These are phyloP conservation scores for Tuber melanosporum DNA, from an alignment of 495 filamentous ascomycete genomes.

Conservation along the genomic window DNA sequence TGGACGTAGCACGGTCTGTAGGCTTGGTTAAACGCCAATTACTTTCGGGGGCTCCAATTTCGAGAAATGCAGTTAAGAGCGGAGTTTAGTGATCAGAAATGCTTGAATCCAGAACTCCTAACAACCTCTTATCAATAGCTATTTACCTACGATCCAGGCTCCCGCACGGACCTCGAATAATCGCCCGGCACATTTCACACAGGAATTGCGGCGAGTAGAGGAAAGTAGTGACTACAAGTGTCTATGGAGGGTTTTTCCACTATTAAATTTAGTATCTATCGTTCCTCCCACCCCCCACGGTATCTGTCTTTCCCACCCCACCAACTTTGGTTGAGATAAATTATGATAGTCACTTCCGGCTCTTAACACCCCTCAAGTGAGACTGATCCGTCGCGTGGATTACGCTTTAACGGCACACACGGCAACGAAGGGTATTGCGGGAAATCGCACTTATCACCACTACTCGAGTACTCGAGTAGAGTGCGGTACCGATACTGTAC, in stretches of 20 bases:
- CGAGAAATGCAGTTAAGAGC: background rate
- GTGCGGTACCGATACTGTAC: too few relatives aligned
- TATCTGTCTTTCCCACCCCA: background rate
- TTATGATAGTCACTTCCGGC: background rate
- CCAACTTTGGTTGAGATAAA: background rate
- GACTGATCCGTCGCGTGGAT: background rate
- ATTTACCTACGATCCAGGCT: background rate
- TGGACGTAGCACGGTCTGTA: background rate
- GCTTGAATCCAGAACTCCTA: background rate
- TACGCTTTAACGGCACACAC: background rate
- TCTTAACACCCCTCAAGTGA: background rate
- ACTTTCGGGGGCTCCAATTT: background rate
- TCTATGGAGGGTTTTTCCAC: background rate
- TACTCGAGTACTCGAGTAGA: too few relatives aligned
- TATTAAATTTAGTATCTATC: too few relatives aligned
- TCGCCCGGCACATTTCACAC: background rate
- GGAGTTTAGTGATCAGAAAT: background rate
- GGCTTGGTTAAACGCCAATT: background rate
- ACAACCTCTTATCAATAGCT: background rate
- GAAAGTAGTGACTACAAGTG: background rate
- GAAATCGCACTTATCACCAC: background rate
- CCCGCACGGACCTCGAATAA: background rate
- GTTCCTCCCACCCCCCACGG: too few relatives aligned
- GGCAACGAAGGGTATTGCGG: background rate
- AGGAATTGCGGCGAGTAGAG: background rate